Percentiles rank a stretch among this genome's conserved stretches.
Conservation (phyloP, 2,329 filamentous ascomycete genomes). For the Xylaria arbuscula region DNA sequence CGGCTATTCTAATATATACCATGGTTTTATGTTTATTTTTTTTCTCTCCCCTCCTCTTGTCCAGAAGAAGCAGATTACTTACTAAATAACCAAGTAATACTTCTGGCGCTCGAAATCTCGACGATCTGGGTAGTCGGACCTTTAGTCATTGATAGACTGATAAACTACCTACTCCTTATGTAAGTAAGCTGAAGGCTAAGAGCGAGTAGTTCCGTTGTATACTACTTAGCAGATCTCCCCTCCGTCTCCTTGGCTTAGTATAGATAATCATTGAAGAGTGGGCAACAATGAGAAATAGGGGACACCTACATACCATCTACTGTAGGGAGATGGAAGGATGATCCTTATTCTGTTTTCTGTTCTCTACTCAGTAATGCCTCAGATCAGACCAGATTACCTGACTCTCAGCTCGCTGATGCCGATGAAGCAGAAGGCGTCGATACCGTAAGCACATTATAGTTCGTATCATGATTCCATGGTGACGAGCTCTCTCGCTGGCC, state of each 20-base stretch:
- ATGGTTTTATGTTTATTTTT: too few relatives aligned
- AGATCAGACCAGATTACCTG: not conserved
- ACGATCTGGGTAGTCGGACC: constrained; percentile 4
- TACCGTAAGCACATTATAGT: not conserved
- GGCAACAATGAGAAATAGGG: constrained; percentile 22
- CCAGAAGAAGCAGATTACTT: not conserved
- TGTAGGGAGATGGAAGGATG: constrained; percentile 4
- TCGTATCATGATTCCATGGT: not conserved
- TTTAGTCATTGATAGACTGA: constrained; percentile 10
- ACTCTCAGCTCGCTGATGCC: not conserved
- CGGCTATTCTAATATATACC: too few relatives aligned
- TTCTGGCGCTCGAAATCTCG: not conserved
- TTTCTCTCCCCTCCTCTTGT: not conserved
- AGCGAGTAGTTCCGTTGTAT: constrained; percentile 1
- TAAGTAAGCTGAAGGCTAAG: constrained; percentile 4
- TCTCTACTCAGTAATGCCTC: not conserved
- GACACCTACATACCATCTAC: not conserved
- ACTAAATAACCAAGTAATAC: not conserved
- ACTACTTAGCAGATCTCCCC: constrained; percentile 6
- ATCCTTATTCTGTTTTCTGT: constrained; percentile 6
- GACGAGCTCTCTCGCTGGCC: not conserved
- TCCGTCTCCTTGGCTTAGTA: not conserved
- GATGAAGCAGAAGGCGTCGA: not conserved
- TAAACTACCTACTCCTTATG: constrained; percentile 17
- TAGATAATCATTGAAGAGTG: constrained; percentile 4